These are phyloP conservation scores for Castanopsis chinensis DNA, from an alignment of 306 rosid species.

Conservation along the genomic window DNA sequence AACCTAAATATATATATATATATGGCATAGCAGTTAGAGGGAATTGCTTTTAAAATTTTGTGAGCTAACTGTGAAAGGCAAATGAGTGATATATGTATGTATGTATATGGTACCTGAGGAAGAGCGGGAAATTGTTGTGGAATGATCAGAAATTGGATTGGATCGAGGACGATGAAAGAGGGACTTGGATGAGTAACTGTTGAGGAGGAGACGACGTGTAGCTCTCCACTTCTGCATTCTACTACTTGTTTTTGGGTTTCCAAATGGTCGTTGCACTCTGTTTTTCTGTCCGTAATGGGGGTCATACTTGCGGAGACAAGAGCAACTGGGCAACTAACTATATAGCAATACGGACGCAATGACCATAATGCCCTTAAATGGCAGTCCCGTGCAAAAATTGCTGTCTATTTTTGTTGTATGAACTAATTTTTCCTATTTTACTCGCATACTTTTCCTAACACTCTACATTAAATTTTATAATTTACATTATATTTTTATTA, in stretches of 20 bases:
- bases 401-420: no score
- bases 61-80: background rate
- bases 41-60: background rate
- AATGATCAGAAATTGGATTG: background rate
- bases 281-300: background rate
- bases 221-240: slow-evolving; percentile 50
- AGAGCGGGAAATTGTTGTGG: slow-evolving; percentile 14
- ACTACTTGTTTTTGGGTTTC: background rate
- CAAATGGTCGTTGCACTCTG: background rate
- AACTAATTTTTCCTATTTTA: no score
- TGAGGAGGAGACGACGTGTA: slow-evolving; percentile 34
- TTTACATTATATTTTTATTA: no score
- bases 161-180: slow-evolving; percentile 25
- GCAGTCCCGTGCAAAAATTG: no score
- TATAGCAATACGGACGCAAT: background rate
- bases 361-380: background rate
- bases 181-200: slow-evolving; percentile 25
- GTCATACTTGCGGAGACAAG: no score
- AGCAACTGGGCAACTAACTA: background rate
- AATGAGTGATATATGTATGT: no score
- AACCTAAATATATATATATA: background rate
- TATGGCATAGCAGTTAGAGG: no score
- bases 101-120: slow-evolving; percentile 25
- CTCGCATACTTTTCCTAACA: no score
- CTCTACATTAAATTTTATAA: no score